These are phyloP conservation scores for Leccinum subtestaceum DNA, from an alignment of 768 basidiomycete genomes.

Conservation along the genomic window DNA sequence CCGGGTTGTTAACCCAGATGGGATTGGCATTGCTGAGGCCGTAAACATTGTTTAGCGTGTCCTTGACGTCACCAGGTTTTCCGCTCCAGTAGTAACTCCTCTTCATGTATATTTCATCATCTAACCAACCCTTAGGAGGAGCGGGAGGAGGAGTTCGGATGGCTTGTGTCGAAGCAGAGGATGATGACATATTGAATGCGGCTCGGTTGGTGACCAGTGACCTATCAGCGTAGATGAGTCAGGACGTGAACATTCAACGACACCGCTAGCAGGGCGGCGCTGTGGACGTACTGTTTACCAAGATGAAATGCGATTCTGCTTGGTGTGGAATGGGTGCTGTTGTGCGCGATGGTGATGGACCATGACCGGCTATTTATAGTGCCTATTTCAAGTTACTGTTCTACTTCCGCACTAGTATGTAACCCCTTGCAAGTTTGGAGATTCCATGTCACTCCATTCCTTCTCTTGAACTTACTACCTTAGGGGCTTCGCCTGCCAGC, in stretches of 20 bases:
- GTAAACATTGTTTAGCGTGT: neutral
- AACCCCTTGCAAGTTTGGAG: too few species aligned
- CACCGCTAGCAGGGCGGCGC: neutral
- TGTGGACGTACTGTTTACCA: neutral
- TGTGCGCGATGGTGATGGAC: too few species aligned
- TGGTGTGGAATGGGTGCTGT: too few species aligned
- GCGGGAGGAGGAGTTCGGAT: neutral
- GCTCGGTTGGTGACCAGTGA: neutral
- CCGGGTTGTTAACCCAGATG: too few species aligned
- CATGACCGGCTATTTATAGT: too few species aligned
- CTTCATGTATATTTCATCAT: neutral
- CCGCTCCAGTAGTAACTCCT: neutral
- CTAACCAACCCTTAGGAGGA: conserved; percentile 1
- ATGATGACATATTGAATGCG: neutral
- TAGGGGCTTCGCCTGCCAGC: too few species aligned
- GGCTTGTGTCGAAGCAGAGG: neutral
- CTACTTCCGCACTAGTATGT: too few species aligned
- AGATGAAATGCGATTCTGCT: neutral
- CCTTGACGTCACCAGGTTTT: neutral
- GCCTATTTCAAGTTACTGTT: too few species aligned
- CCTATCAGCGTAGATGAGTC: neutral
- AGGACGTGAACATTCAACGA: neutral
- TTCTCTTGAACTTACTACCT: too few species aligned
- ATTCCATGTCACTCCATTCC: too few species aligned
- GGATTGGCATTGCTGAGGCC: neutral